phyloP scores from a whole-genome alignment of 495 filamentous ascomycete genomes.

The Xylona heveae region DNA sequence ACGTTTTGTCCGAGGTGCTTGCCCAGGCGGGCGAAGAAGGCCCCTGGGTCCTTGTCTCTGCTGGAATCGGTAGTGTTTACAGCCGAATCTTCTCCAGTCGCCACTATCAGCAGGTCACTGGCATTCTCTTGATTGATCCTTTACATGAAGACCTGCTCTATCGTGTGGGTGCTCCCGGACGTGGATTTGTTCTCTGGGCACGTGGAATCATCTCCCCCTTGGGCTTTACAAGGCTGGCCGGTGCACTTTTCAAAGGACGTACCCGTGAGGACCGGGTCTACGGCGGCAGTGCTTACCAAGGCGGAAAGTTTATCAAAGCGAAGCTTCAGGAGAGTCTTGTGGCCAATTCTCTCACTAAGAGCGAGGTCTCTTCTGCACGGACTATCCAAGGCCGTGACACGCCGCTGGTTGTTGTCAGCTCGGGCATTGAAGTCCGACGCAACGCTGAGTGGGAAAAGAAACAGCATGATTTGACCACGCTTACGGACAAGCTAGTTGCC shows the following conservation, averaged over 20 bases:
- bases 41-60: conserved; percentile 55
- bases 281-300: conserved; percentile 55
- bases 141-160: conserved; percentile 68
- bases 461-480: conserved; percentile 60
- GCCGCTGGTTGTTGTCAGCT: conserved; percentile 65
- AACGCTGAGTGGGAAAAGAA: conserved; percentile 52
- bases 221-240: conserved; percentile 56
- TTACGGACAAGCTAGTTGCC: conserved; percentile 51
- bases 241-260: conserved; percentile 59
- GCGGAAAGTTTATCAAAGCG: conserved; percentile 61
- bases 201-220: conserved; percentile 68
- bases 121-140: conserved; percentile 69
- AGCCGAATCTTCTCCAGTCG: conserved; percentile 73
- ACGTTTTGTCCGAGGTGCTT: conserved; percentile 69
- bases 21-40: conserved; percentile 60
- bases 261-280: conserved; percentile 67
- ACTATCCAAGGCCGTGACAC: conserved; percentile 55
- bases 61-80: conserved; percentile 68
- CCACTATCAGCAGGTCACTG: conserved; percentile 45
- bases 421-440: conserved; percentile 32
- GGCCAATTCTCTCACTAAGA: conserved; percentile 56
- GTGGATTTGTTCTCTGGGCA: conserved; percentile 71
- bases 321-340: conserved; percentile 87
- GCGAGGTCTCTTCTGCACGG: conserved; percentile 53
- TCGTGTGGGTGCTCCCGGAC: conserved; percentile 36